Conservation (phyloP, 2,329 filamentous ascomycete species). For the Fonsecaea monophora region DNA sequence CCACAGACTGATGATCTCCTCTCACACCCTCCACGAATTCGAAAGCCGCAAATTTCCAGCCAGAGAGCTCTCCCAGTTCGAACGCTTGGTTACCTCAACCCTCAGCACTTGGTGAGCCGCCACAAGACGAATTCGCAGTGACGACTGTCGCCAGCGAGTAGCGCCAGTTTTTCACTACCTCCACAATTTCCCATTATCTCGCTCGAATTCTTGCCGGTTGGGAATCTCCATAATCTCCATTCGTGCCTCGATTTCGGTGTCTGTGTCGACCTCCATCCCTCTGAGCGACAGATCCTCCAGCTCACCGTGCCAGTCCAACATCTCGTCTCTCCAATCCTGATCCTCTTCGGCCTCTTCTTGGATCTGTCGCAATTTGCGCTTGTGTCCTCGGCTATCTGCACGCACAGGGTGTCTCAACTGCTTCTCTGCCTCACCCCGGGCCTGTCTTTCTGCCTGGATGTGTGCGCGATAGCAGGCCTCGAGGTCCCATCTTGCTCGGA, state of each 20-base stretch:
- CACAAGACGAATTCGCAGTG: not conserved
- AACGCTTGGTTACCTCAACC: not conserved
- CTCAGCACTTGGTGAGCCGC: not conserved
- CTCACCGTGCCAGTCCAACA: not conserved
- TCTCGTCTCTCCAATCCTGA: constrained; percentile 6
- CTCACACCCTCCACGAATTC: not conserved
- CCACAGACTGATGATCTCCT: not conserved
- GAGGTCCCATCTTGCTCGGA: constrained; percentile 24
- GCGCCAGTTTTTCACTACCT: not conserved
- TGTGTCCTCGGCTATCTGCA: not conserved
- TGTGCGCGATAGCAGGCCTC: constrained; percentile 2
- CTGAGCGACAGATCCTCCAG: too few species aligned
- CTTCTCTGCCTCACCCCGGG: not conserved
- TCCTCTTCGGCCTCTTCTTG: constrained; percentile 8
- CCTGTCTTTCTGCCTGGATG: constrained; percentile 2
- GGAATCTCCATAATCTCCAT: constrained; percentile 10
- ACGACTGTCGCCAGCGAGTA: not conserved
- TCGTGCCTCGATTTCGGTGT: constrained; percentile 1
- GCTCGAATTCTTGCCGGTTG: not conserved
- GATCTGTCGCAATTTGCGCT: constrained; percentile 4
- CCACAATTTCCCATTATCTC: not conserved
- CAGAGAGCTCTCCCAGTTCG: not conserved
- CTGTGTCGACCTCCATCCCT: not conserved
- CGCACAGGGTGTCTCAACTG: not conserved
- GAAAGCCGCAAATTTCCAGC: not conserved